Evolutionary conservation across 768 basidiomycete genomes (phyloP), one percentile per base, ranked within the genome.

Genomic region (Leccinum variicolor): DNA sequence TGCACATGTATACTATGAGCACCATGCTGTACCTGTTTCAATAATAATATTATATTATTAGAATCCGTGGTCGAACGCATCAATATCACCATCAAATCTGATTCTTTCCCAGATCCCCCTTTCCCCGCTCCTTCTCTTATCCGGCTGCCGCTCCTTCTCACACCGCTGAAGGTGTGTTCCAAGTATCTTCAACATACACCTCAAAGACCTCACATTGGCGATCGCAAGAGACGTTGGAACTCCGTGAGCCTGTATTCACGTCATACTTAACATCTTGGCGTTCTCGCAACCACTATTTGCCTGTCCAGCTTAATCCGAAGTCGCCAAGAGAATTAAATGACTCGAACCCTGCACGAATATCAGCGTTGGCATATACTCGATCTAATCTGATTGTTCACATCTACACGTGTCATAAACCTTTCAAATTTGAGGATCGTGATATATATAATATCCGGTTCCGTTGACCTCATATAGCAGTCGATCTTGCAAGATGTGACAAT

Each of bases 1-100:
- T 66, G 64, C 56, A 41, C 31, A 33, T 34, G 33, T 3, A 36
- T 39, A n/a, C n/a, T n/a, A n/a, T 10, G 17, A 39, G 36, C 36
- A 39, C 36, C 36, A 39, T 39, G 36, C 36, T 39, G 36, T 39
- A 39, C 36, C 36, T 39, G 36, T 39, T 46, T 6, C 13, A 46
- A 46, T 46, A 46, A 3, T 23, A 39, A n/a, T 2, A 9, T 39
- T n/a, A n/a, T 39, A 39, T 39, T 39, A 39, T 39, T 39, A 39
- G 36, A 39, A 39, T 39, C 17, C 36, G 8, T 39, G 36, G 36
- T 39, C 36, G 36, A 39, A 39, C 36, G 3, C 36, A 39, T 39
- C 36, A 39, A 39, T n/a, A 39, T n/a, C 36, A n/a, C 9, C 36
- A 39, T 39, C 36, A 39, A 9, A n/a, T 39, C 9, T 39, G 36